These are phyloP conservation scores for Petunia hybrid DNA, from an alignment of 305 asterid species.

Conservation along the genomic window DNA sequence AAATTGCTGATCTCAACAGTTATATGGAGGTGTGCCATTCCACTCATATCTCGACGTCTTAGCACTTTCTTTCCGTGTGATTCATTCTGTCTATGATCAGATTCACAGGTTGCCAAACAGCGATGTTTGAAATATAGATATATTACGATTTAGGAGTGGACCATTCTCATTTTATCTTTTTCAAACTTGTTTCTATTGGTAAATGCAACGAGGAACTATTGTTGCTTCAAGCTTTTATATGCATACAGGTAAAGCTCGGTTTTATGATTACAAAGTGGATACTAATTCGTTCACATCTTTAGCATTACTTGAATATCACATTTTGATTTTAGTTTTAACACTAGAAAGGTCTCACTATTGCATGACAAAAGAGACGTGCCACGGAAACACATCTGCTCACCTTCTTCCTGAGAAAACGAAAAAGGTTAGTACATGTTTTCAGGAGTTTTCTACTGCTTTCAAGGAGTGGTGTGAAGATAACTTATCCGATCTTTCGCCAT, in stretches of 20 bases:
- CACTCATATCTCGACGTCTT: neutral
- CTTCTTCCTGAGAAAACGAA: neutral
- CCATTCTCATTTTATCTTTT: neutral
- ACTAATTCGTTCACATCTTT: neutral
- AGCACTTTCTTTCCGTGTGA: neutral
- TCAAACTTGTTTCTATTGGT: neutral
- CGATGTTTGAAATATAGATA: neutral
- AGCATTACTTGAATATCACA: neutral
- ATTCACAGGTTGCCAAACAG: constrained; percentile 1
- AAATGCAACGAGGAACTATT: constrained; percentile 25
- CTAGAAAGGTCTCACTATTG: neutral
- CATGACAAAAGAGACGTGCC: neutral
- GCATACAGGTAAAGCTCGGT: neutral
- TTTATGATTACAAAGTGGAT: neutral
- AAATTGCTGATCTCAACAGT: constrained; percentile 11
- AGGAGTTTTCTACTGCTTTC: neutral
- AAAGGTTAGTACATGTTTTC: neutral
- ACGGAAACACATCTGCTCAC: neutral
- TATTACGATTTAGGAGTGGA: neutral
- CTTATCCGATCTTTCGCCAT: neutral
- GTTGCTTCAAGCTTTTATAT: constrained; percentile 12
- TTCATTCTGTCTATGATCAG: neutral
- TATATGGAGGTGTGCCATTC: neutral
- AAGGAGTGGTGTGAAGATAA: neutral
- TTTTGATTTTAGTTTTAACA: too few species aligned